Percentiles rank a stretch among this genome's conserved stretches.
Conservation (phyloP, 2,329 filamentous ascomycete genomes). For the Nemania diffusa region DNA sequence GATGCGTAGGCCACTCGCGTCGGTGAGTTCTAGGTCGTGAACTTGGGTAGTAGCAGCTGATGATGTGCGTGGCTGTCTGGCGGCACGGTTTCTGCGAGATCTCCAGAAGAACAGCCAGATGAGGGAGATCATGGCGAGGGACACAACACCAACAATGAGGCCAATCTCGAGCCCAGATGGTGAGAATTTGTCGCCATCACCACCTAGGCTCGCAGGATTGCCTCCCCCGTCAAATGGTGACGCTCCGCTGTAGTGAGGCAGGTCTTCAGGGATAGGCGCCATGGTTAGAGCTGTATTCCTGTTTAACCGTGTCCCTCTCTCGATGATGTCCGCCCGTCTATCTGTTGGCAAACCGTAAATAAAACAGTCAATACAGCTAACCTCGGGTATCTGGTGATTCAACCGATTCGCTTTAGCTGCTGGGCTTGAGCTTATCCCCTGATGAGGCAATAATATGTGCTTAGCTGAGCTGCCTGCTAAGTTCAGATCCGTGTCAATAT, state of each 20-base stretch:
- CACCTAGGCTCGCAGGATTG: constrained; percentile 38
- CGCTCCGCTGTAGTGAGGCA: constrained; percentile 42
- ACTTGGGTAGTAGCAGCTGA: neutral
- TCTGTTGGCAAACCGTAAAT: neutral
- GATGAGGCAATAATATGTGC: neutral
- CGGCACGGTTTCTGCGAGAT: constrained; percentile 40
- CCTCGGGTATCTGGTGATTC: neutral
- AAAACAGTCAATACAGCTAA: neutral
- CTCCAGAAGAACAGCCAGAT: constrained; percentile 46
- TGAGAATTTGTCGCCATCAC: constrained; percentile 25
- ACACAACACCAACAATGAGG: constrained; percentile 44
- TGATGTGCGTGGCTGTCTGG: constrained; percentile 24
- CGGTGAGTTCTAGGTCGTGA: constrained; percentile 31
- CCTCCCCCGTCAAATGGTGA: constrained; percentile 44
- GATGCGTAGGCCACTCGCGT: constrained; percentile 23
- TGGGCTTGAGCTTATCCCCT: neutral
- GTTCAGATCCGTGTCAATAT: neutral
- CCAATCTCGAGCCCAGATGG: constrained; percentile 45
- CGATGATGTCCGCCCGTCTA: neutral
- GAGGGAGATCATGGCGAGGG: constrained; percentile 41
- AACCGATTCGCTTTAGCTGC: neutral
- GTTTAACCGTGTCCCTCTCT: neutral
- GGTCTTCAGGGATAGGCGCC: constrained; percentile 34
- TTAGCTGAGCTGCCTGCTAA: neutral
- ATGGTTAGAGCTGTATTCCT: constrained; percentile 3